phyloP scores from a whole-genome alignment of 345 rosid genomes.

The Populus tremula region DNA sequence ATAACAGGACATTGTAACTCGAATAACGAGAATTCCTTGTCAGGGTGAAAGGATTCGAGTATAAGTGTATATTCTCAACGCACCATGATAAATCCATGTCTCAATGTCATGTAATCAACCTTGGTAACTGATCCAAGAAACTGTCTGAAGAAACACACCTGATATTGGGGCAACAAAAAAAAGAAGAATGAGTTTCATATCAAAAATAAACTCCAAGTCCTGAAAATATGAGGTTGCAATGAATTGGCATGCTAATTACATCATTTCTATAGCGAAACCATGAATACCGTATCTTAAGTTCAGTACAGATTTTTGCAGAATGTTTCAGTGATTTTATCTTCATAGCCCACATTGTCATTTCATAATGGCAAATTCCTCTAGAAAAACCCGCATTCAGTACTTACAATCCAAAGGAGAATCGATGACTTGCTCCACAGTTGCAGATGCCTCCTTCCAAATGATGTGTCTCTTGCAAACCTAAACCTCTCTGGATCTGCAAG shows the following conservation, averaged over 20 bases:
- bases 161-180: conserved; percentile 11
- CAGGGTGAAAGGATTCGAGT: not conserved
- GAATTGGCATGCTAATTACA: not conserved
- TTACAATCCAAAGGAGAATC: conserved; percentile 66
- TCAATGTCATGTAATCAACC: conserved; percentile 74
- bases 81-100: conserved; percentile 91
- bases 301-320: not conserved
- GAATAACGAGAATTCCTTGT: not conserved
- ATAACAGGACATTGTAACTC: not conserved
- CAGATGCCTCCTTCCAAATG: conserved; percentile 85
- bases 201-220: not conserved
- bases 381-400: not conserved
- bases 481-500: conserved; percentile 85
- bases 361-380: not conserved
- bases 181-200: not conserved
- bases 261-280: not conserved
- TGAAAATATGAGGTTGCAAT: not conserved
- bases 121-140: conserved; percentile 82
- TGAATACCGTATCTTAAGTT: not conserved
- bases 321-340: not conserved
- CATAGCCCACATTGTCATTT: not conserved
- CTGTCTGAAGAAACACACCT: conserved; percentile 95
- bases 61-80: not conserved
- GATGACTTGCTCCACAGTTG: conserved; percentile 60
- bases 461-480: conserved; percentile 91